Base-by-base conservation (phyloP, 345 rosid species). In the Citropsis articulata region DNA sequence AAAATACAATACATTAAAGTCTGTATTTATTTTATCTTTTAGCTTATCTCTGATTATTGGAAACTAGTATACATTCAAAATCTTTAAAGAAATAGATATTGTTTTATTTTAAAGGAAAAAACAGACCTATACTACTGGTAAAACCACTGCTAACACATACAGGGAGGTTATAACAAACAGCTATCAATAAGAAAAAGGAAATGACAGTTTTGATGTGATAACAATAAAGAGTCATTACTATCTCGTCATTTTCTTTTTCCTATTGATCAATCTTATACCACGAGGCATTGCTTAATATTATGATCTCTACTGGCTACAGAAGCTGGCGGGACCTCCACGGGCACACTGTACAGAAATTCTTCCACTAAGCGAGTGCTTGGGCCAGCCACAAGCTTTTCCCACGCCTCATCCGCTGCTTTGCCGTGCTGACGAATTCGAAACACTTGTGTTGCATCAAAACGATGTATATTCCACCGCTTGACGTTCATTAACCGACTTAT, bases 401-500 rank as follows among this genome's bases (percentile, higher is more conserved):
- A 93, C 18, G 92, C 89, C 63, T 88, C 82, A 28, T 91, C 90
- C 2, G 86, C 90, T 1, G 89, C 89, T 68, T 61, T 78, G 25
- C 88, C 89, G 0, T 57, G 76, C 66, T 60, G 77, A 18, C 22
- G 57, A 53, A 21, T 1, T 2, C 14, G 31, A 73, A 95, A 91
- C 65, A 87, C 97, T 50, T 90, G 80, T 0, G 94, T 92, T 10
- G 93, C 96, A 59, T 95, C 93, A 24, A 95, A 64, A 68, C 89
- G 81, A 53, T 88, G 92, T 27, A 93, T 85, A 10, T 84, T 83
- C 98, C 99, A 95, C 9, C 87, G 81, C 56, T 92, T 91, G 18
- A 75, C 55, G 69, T 81, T 82, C 56, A 83, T 86, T 5, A 95
- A 83, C 76, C 82, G 80, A 65, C 71, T 78, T 76, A 93, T 95